Conservation (phyloP, 1,284 basidiomycete species). For the Inonotus obliquus region DNA sequence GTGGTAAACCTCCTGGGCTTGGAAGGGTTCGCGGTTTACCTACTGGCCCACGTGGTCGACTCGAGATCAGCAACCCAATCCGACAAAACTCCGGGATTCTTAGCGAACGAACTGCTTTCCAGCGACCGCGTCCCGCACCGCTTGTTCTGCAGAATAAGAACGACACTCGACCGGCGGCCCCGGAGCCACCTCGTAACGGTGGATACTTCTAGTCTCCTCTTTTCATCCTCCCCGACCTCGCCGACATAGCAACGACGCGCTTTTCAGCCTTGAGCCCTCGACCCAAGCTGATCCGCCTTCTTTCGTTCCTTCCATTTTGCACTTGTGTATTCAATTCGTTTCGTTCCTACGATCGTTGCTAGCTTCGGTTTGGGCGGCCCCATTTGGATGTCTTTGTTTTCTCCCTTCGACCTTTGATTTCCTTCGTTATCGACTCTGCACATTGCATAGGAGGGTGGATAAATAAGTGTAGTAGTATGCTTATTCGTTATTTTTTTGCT, state of each 20-base stretch:
- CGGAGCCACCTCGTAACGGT: slow-evolving; percentile 6
- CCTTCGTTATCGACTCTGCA: background rate
- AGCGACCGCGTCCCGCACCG: slow-evolving; percentile 42
- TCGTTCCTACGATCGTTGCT: background rate
- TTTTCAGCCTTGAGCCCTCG: background rate
- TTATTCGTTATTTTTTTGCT: slow-evolving; percentile 14
- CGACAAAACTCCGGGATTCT: slow-evolving; percentile 25
- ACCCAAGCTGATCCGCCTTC: background rate
- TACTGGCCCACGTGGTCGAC: slow-evolving; percentile 21
- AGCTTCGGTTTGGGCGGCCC: background rate
- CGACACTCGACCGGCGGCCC: slow-evolving; percentile 2
- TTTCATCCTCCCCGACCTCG: background rate
- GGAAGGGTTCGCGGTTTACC: slow-evolving; percentile 12
- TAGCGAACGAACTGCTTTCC: slow-evolving; percentile 34
- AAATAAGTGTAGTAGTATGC: slow-evolving; percentile 6
- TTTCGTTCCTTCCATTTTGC: background rate
- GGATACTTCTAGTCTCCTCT: slow-evolving; percentile 10
- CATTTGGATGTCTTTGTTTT: background rate
- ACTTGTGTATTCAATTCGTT: background rate
- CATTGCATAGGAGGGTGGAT: background rate
- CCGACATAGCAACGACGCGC: slow-evolving; percentile 5
- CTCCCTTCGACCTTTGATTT: background rate
- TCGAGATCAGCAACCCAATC: slow-evolving; percentile 32
- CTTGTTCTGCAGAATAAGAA: slow-evolving; percentile 19
- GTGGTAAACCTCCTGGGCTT: background rate